A percentile compares a stretch with the other conserved stretches of the same genome.
These are phyloP conservation scores for Herpetospermum pedunculosum DNA, from an alignment of 306 rosid genomes.

Conservation along the genomic window DNA sequence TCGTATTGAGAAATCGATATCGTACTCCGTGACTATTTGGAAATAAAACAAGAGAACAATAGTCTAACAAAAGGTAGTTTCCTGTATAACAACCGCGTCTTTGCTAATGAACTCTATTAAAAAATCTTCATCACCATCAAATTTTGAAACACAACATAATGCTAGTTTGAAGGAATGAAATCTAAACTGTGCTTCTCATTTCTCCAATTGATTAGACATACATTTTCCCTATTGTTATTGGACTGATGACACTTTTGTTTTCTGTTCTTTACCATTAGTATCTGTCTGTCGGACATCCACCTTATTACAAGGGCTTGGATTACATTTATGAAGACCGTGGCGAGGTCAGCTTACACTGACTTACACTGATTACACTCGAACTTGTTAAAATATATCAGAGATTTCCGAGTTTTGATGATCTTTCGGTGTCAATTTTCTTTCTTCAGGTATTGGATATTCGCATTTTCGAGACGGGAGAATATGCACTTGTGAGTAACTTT, in stretches of 20 bases:
- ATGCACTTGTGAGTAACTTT: conserved; percentile 61
- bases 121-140: background rate
- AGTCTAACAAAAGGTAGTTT: background rate
- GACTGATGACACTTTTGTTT: background rate
- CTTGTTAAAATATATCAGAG: background rate
- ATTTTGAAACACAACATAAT: background rate
- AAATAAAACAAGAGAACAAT: background rate
- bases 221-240: background rate
- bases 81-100: background rate
- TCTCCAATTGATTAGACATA: background rate
- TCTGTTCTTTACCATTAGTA: conserved; percentile 35
- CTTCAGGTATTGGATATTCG: conserved; percentile 76
- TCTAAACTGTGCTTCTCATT: background rate
- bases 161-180: background rate
- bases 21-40: background rate
- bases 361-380: background rate
- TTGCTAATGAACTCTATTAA: background rate
- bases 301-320: conserved; percentile 88
- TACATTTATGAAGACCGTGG: conserved; percentile 97
- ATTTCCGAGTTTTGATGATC: background rate
- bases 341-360: conserved; percentile 46
- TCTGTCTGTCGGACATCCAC: conserved; percentile 94
- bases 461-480: conserved; percentile 78
- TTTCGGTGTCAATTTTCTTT: background rate
- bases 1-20: background rate